Evolutionary conservation across 257 asterid species (phyloP), one percentile per base, ranked within the genome.

Genomic region (Solanum sejunctum): DNA sequence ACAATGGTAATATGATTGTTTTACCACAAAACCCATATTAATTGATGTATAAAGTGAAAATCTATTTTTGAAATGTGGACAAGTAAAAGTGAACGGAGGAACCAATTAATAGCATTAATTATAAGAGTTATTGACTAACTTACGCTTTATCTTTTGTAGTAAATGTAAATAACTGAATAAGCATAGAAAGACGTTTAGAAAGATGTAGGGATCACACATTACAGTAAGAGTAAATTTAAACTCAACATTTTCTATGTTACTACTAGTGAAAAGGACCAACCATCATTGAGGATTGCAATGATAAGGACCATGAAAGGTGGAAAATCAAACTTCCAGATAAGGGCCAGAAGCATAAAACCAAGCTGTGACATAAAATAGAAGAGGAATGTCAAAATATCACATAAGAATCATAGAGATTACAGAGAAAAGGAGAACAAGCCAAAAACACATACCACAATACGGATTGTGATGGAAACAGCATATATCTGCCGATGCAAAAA

Each of bases 221-320:
- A 28, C 10, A 28, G 45, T 21, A 28, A 66, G 73, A 23, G 73
- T 66, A 66, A 15, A 7, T 64, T 58, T 12, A 32, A 83, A 83
- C 60, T 51, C 17, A 26, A 13, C 36, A 52, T 45, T 4, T 26
- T 81, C 55, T 21, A 81, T 2, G 75, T 67, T 51, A 21, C 20
- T 64, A 49, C 28, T 15, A 36, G 67, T 23, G 79, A 23, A 69
- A 71, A 84, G 85, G 85, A 85, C 90, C 73, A 84, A 93, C 98
- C 99, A 80, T 96, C 98, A 88, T 95, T 96, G 85, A 96, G 95
- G 58, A 96, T 93, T 54, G 99, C 99, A 86, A 96, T 96, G 90
- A 96, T 96, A 89, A 96, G 99, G 91, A 96, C 99, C 99, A 96
- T 95, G 89, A 96, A 96, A 60, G 99, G 99, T 39, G 99, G 99